Evolutionary conservation across 192 early-diverging fungal genomes (phyloP).

Genomic region (Mortierella hygrophila): DNA sequence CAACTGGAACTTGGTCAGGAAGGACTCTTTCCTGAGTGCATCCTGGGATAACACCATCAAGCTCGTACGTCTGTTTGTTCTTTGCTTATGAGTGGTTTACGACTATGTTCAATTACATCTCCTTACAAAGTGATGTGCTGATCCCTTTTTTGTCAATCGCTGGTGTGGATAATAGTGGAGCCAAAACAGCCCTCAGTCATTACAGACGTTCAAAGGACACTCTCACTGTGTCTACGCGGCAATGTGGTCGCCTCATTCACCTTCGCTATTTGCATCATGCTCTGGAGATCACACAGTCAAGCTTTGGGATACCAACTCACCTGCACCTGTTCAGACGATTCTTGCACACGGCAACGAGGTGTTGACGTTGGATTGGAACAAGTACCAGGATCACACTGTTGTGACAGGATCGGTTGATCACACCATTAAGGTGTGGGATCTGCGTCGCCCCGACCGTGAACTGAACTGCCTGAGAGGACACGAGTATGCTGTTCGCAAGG

Average conservation of each 20-base stretch:
- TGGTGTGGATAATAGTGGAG: conserved; percentile 75
- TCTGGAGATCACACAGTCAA: conserved; percentile 93
- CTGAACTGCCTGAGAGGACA: conserved; percentile 84
- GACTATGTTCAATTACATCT: neutral
- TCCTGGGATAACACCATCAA: conserved; percentile 98
- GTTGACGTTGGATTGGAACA: conserved; percentile 97
- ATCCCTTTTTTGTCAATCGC: neutral
- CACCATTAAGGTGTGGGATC: conserved; percentile 93
- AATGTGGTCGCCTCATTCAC: conserved; percentile 84
- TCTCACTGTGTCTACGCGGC: conserved; percentile 93
- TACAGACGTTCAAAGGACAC: conserved; percentile 92
- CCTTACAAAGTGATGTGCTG: neutral
- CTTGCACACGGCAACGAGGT: conserved; percentile 90
- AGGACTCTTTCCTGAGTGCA: conserved; percentile 89
- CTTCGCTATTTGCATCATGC: conserved; percentile 86
- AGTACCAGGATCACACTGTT: conserved; percentile 88
- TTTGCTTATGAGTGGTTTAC: no score
- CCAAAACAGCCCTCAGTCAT: conserved; percentile 80
- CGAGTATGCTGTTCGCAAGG: conserved; percentile 92
- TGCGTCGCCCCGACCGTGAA: conserved; percentile 81
- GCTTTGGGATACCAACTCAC: conserved; percentile 90
- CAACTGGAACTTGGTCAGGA: conserved; percentile 94
- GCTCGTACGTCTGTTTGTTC: conserved; percentile 65
- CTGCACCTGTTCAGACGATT: conserved; percentile 72
- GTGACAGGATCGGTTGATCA: conserved; percentile 93